Conservation (phyloP, 306 rosid genomes). For the Cucumis melo region DNA sequence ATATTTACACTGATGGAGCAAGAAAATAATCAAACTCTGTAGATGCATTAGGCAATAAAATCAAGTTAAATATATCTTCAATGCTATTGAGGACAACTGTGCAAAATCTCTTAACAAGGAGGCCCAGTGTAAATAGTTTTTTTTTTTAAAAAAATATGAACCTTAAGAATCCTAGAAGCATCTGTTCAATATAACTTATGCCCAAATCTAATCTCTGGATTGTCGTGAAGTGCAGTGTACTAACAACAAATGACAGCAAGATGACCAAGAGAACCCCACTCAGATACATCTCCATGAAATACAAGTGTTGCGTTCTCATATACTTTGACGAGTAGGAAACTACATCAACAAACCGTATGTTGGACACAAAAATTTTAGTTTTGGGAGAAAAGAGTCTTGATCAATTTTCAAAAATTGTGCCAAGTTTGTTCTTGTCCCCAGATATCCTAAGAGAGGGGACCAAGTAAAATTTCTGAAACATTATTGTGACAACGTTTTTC, state of each 20-base stretch:
- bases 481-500: background rate
- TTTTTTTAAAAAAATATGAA: background rate
- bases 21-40: background rate
- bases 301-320: background rate
- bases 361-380: background rate
- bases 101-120: background rate
- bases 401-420: background rate
- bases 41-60: background rate
- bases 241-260: background rate
- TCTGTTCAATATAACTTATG: background rate
- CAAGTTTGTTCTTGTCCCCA: background rate
- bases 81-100: background rate
- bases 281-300: background rate
- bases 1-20: background rate
- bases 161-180: background rate
- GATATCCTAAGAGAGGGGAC: background rate
- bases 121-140: background rate
- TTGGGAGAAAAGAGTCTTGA: background rate
- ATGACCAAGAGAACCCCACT: background rate
- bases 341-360: background rate
- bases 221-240: background rate
- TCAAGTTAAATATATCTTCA: background rate
- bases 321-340: background rate
- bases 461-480: background rate
- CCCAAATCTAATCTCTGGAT: background rate